phyloP scores from a whole-genome alignment of 495 filamentous ascomycete species.

The Penicillium fimorum region DNA sequence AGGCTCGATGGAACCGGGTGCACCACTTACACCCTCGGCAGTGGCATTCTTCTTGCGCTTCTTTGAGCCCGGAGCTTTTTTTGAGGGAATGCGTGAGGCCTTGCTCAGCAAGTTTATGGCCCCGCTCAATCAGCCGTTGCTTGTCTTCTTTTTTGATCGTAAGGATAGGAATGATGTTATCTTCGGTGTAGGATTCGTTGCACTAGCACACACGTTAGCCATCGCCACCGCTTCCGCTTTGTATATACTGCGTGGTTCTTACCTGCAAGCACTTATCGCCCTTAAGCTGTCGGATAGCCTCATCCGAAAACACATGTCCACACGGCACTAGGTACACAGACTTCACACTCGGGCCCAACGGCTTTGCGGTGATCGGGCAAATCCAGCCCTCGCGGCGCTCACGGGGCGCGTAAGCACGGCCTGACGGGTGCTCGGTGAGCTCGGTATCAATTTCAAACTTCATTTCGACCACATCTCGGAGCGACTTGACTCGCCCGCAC shows the following conservation, averaged over 20 bases:
- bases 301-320: conserved; percentile 89
- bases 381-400: conserved; percentile 62
- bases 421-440: conserved; percentile 30
- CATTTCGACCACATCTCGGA: conserved; percentile 88
- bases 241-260: conserved; percentile 8
- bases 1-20: conserved; percentile 2
- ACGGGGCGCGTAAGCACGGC: conserved; percentile 26
- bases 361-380: conserved; percentile 86
- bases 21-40: conserved; percentile 20
- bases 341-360: conserved; percentile 74
- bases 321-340: conserved; percentile 91
- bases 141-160: conserved; percentile 70
- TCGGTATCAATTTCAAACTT: conserved; percentile 65
- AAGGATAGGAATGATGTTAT: conserved; percentile 82
- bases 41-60: conserved; percentile 65
- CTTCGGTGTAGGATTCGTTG: conserved; percentile 66
- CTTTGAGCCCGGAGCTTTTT: conserved; percentile 72
- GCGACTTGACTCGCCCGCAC: conserved; percentile 68
- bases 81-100: conserved; percentile 81
- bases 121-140: conserved; percentile 61
- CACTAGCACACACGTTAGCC: conserved; percentile 45
- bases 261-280: conserved; percentile 62
- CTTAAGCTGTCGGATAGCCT: conserved; percentile 75
- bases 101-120: conserved; percentile 61
- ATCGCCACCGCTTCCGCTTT: background rate